These are phyloP conservation scores for Eucalyptus globulus DNA, from an alignment of 345 rosid species.

Conservation along the genomic window DNA sequence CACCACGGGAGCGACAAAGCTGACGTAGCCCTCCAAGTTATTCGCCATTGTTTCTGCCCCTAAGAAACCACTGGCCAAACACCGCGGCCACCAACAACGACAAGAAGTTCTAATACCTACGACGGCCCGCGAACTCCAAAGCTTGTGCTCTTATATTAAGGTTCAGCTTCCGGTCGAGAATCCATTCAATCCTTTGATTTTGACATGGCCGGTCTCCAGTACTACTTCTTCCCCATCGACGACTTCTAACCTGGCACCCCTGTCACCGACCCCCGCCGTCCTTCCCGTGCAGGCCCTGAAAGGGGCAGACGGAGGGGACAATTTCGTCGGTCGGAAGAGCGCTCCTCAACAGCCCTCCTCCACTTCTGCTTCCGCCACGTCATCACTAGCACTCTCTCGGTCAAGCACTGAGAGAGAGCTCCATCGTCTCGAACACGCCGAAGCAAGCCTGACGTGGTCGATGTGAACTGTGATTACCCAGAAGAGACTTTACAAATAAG, in stretches of 20 bases:
- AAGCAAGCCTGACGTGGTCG: neutral
- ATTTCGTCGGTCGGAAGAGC: neutral
- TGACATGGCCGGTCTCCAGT: constrained; percentile 1
- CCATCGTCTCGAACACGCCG: neutral
- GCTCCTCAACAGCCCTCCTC: neutral
- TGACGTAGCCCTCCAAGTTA: neutral
- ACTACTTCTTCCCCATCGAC: constrained; percentile 9
- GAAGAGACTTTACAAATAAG: neutral
- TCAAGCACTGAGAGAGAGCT: neutral
- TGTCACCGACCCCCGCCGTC: neutral
- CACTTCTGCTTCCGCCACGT: neutral
- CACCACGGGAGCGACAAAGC: neutral
- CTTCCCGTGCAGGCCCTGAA: neutral
- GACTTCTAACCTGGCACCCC: neutral
- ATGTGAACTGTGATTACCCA: neutral
- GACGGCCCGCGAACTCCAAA: neutral
- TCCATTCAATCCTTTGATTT: neutral
- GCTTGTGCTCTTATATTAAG: neutral
- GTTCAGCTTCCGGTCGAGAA: neutral
- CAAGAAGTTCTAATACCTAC: neutral
- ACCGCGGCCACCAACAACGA: neutral
- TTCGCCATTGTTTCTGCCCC: neutral
- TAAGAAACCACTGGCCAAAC: neutral
- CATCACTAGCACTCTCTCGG: neutral
- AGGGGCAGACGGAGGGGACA: neutral